Evolutionary conservation across 1,284 basidiomycete species (phyloP).

Genomic region (Rhodotorula sp.): DNA sequence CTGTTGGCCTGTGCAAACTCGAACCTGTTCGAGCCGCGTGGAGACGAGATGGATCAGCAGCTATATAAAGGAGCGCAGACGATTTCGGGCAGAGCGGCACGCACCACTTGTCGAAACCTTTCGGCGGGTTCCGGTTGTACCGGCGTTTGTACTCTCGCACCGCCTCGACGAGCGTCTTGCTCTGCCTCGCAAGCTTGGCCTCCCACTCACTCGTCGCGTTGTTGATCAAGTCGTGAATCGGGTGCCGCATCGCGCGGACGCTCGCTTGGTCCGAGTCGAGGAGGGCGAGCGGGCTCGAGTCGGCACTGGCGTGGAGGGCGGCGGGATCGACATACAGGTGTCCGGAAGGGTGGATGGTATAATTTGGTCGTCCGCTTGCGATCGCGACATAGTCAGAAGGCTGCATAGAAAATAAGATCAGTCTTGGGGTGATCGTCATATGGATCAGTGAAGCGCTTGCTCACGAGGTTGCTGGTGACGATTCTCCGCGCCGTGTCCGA

Average conservation of each 20-base stretch:
- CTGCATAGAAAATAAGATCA: neutral
- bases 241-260: constrained; percentile 36
- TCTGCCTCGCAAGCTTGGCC: constrained; percentile 41
- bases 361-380: constrained; percentile 5
- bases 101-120: constrained; percentile 47
- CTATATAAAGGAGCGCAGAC: too few species aligned
- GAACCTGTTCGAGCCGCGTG: constrained; percentile 38
- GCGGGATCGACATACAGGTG: constrained; percentile 35
- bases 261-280: neutral
- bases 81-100: neutral
- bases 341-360: constrained; percentile 30
- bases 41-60: too few species aligned
- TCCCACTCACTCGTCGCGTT: constrained; percentile 43
- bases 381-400: constrained; percentile 1
- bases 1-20: constrained; percentile 44
- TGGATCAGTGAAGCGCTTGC: neutral
- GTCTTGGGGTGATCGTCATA: neutral
- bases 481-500: constrained; percentile 6
- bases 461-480: constrained; percentile 3
- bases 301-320: constrained; percentile 20
- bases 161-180: constrained; percentile 41
- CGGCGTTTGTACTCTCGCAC: constrained; percentile 45
- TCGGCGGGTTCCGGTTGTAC: constrained; percentile 42
- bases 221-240: constrained; percentile 43
- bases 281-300: constrained; percentile 11